Evolutionary conservation across 371 early-diverging fungal species (phyloP), one percentile per base, ranked within the genome.

Genomic region (Mucor mucedo): DNA sequence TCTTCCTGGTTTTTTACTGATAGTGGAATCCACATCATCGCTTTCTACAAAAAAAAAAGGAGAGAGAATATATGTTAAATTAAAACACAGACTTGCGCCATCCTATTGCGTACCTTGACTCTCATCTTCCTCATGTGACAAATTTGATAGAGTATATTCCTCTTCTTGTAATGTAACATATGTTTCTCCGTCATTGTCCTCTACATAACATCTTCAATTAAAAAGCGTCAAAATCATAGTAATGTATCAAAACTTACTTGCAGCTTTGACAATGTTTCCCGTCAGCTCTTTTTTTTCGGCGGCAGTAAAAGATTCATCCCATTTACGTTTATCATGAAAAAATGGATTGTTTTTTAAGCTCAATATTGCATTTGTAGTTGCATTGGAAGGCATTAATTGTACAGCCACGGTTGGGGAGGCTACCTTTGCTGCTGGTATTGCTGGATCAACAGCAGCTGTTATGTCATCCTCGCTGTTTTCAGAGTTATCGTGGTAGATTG

Each of bases 201-300:
- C 70, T 70, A 52, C 21, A 21, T 30, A 10, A 10, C 10, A 21
- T 29, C 4, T 9, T 28, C 28, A 10, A 28, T 28, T 30, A 13
- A 29, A 2, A 35, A 32, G 40, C 8, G 35, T 49, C 7, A 54
- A 58, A 60, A 29, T 30, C 45, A 49, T 14, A 21, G 11, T 11
- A 55, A 44, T 32, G 14, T 33, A 39, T 30, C 8, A 52, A n/a
- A 21, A 66, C 62, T 56, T 67, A 76, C 76, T 72, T 8, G 64
- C 62, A 6, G 73, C 72, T 61, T 76, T 76, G 5, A 72, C 70
- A 49, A 72, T 70, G 40, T 76, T 76, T 48, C 65, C 70, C 32
- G 60, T 48, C 13, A 65, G 44, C n/a, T 55, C 65, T 27, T 63
- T 52, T 45, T 70, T 68, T 47, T 76, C 76, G 5, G 60, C 68